These are phyloP conservation scores for Plasmodium falciparum DNA, from an alignment of 169 alveolate species.

Conservation along the genomic window DNA sequence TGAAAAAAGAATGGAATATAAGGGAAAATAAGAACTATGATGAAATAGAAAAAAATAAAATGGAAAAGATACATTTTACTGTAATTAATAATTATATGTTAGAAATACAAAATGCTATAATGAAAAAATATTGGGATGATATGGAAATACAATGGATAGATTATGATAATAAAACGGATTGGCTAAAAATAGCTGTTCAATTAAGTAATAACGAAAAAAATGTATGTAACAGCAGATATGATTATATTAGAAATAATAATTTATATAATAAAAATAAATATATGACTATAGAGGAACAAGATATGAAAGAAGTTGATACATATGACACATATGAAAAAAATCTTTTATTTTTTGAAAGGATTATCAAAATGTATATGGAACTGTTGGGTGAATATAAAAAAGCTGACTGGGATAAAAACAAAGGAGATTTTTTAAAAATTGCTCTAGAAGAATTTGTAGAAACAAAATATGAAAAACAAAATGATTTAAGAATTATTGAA, in stretches of 20 bases:
- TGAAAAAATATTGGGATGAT: slow-evolving; percentile 5
- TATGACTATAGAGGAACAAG: no score
- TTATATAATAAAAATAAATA: no score
- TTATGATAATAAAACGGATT: not conserved
- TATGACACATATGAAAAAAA: no score
- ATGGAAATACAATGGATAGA: not conserved
- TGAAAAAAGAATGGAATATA: slow-evolving; percentile 1
- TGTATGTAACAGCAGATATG: no score
- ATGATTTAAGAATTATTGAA: not conserved
- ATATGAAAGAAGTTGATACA: no score
- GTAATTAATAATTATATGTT: not conserved
- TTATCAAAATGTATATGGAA: no score
- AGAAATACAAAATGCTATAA: not conserved
- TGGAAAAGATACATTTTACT: not conserved
- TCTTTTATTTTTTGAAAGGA: no score
- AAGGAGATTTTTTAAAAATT: not conserved
- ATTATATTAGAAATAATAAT: no score
- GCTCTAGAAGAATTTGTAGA: not conserved
- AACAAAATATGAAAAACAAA: not conserved
- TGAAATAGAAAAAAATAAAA: not conserved
- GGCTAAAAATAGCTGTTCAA: no score
- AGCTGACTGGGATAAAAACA: not conserved
- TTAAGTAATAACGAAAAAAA: no score
- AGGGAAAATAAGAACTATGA: not conserved
- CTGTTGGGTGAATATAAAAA: no score